Evolutionary conservation across 2,329 filamentous ascomycete species (phyloP).

Genomic region (Xylaria sp.): DNA sequence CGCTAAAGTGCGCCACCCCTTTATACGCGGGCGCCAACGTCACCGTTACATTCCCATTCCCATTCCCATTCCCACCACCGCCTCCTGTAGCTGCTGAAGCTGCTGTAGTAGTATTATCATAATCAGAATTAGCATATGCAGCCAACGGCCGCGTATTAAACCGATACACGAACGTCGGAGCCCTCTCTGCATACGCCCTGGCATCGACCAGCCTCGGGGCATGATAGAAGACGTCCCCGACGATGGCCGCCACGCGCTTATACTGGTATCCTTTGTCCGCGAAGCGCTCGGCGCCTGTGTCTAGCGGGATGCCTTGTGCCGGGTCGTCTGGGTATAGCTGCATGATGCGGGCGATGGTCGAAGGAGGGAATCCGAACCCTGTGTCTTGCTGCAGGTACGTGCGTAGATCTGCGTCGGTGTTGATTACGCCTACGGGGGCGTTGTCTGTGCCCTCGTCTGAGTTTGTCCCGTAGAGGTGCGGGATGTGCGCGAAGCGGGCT

Average conservation of each 20-base stretch:
- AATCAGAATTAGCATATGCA: conserved; percentile 12
- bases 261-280: conserved; percentile 59
- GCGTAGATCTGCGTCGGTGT: conserved; percentile 45
- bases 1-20: conserved; percentile 53
- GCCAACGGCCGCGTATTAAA: conserved; percentile 63
- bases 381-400: conserved; percentile 38
- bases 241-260: conserved; percentile 65
- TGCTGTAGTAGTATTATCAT: conserved; percentile 41
- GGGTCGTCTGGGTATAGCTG: conserved; percentile 63
- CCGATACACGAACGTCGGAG: conserved; percentile 68
- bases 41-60: conserved; percentile 14
- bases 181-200: conserved; percentile 51
- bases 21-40: conserved; percentile 49
- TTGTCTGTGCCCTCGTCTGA: conserved; percentile 68
- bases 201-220: conserved; percentile 65
- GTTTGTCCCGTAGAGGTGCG: conserved; percentile 72
- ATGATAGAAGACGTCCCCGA: conserved; percentile 66
- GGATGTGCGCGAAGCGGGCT: conserved; percentile 72
- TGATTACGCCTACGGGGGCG: conserved; percentile 41
- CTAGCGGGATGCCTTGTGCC: conserved; percentile 59
- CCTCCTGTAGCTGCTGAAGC: neutral
- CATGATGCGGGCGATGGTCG: conserved; percentile 53
- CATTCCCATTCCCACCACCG: neutral
- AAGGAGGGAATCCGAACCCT: conserved; percentile 43
- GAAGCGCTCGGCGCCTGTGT: conserved; percentile 51